phyloP scores from a whole-genome alignment of 441 rosid species.

The Oxalis stricta region DNA sequence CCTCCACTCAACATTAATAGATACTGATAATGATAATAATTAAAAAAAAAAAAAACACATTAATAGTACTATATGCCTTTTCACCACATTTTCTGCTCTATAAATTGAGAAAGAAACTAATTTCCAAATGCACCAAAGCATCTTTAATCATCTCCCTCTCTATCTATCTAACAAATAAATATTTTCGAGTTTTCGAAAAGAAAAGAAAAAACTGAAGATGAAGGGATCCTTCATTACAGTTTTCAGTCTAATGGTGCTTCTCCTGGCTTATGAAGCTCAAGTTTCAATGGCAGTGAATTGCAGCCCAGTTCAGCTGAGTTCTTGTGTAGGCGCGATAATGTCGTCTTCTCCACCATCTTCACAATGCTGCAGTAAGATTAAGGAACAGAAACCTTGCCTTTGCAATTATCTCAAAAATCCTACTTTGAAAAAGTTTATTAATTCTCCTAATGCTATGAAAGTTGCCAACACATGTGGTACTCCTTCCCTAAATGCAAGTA shows the following conservation, averaged over 20 bases:
- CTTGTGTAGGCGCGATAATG: conserved; percentile 58
- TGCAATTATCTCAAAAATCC: conserved; percentile 73
- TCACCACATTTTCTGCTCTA: conserved; percentile 21
- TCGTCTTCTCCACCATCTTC: conserved; percentile 43
- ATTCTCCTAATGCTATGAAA: conserved; percentile 70
- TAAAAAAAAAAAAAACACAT: not conserved
- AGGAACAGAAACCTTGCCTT: conserved; percentile 80
- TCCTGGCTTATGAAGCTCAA: conserved; percentile 26
- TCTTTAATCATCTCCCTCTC: conserved; percentile 9
- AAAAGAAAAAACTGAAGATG: conserved; percentile 28
- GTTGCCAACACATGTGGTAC: conserved; percentile 60
- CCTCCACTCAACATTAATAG: not conserved
- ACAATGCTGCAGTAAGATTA: conserved; percentile 68
- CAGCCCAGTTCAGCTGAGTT: conserved; percentile 42
- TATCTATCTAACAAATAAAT: not conserved
- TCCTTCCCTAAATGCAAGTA: conserved; percentile 56
- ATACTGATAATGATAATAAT: not conserved
- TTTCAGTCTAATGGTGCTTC: conserved; percentile 19
- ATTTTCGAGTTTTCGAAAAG: no score
- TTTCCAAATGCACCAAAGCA: conserved; percentile 11
- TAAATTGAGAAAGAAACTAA: conserved; percentile 27
- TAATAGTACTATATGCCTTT: not conserved
- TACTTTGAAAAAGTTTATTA: conserved; percentile 36
- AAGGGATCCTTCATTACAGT: conserved; percentile 24
- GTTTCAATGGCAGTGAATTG: conserved; percentile 51